Conservation (phyloP, 2,329 filamentous ascomycete genomes). For the Claviceps quebecensis region DNA sequence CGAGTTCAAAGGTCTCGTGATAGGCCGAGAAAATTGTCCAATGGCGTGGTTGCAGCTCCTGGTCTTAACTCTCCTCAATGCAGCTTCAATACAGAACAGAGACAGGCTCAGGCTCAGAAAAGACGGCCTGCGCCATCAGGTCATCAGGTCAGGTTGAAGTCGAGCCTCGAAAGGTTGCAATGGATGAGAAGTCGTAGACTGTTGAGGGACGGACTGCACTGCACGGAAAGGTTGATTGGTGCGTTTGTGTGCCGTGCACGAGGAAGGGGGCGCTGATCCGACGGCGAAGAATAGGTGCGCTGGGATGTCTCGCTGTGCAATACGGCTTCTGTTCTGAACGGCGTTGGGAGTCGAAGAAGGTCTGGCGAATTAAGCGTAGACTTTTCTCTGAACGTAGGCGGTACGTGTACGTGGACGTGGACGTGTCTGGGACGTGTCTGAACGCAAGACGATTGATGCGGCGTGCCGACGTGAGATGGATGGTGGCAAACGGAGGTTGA, state of each 20-base stretch:
- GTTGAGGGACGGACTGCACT: not conserved
- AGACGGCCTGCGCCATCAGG: conserved; percentile 8
- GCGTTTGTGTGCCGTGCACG: not conserved
- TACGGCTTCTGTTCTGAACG: not conserved
- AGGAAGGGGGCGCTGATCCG: not conserved
- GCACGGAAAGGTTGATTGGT: not conserved
- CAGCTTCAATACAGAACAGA: conserved; percentile 4
- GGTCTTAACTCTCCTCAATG: not conserved
- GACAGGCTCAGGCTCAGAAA: conserved; percentile 5
- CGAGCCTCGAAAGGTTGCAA: not conserved
- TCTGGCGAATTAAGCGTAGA: not conserved
- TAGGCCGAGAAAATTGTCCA: conserved; percentile 1
- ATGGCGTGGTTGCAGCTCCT: not conserved
- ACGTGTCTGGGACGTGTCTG: too few relatives aligned
- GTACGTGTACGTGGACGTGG: not conserved
- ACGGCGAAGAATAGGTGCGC: not conserved
- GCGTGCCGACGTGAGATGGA: not conserved
- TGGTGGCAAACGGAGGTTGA: not conserved
- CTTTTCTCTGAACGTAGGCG: not conserved
- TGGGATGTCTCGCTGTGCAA: not conserved
- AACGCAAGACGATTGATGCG: not conserved
- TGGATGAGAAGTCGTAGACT: not conserved
- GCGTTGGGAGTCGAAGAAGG: not conserved
- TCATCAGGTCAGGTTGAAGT: conserved; percentile 5
- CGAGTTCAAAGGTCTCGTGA: not conserved